phyloP scores from a whole-genome alignment of 768 basidiomycete species.

The Cubamyces sp. region DNA sequence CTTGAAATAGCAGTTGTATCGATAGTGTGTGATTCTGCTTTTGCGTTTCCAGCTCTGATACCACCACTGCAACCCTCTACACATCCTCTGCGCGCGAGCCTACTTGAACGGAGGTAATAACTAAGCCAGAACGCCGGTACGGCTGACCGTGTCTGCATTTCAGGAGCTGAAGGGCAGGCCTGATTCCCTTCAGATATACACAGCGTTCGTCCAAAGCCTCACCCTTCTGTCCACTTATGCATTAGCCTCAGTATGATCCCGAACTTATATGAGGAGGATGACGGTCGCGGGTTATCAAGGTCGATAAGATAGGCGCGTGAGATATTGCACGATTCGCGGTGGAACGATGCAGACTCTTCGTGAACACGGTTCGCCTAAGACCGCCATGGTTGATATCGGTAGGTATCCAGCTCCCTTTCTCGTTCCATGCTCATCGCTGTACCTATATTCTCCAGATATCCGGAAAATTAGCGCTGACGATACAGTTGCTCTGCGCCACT shows the following conservation, averaged over 20 bases:
- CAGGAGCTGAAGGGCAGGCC: no score
- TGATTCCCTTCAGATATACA: no score
- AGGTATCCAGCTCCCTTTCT: background rate
- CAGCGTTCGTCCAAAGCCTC: no score
- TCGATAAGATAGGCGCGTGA: conserved; percentile 12
- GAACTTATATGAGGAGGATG: no score
- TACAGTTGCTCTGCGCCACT: conserved; percentile 56
- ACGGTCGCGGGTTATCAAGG: no score
- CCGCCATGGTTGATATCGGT: conserved; percentile 2
- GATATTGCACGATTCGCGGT: background rate
- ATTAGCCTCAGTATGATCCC: no score
- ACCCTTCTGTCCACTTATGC: no score
- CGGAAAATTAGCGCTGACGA: conserved; percentile 43
- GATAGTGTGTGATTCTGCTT: conserved; percentile 8
- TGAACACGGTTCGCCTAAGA: background rate
- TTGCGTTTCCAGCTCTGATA: background rate
- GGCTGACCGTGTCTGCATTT: no score
- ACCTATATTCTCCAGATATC: conserved; percentile 23
- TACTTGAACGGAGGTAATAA: background rate
- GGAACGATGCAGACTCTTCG: background rate
- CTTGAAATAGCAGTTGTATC: conserved; percentile 53
- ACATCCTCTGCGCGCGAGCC: background rate
- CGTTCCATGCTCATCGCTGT: no score
- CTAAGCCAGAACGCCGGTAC: background rate
- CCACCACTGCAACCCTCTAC: conserved; percentile 5